Conservation (phyloP, 148 eudicot genomes). For the Rhododendron mucronatum region DNA sequence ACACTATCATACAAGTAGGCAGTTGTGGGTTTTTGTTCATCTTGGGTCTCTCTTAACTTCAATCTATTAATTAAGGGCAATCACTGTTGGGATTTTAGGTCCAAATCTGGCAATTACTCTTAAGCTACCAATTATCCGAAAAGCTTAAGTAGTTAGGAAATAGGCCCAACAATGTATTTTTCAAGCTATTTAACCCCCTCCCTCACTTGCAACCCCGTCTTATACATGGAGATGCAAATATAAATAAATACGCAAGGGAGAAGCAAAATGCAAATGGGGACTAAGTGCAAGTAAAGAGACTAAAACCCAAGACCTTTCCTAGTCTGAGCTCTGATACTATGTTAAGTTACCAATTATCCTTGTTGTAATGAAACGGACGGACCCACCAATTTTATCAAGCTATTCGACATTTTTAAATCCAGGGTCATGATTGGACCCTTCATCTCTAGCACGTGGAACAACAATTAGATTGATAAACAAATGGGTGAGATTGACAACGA, state of each 20-base stretch:
- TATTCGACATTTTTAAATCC: background rate
- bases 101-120: background rate
- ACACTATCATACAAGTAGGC: background rate
- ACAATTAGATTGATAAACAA: background rate
- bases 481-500: background rate
- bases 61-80: background rate
- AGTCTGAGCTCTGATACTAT: background rate
- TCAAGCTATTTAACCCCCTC: background rate
- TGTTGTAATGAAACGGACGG: background rate
- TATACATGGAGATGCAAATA: background rate
- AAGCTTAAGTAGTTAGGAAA: background rate
- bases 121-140: background rate
- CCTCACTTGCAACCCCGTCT: background rate
- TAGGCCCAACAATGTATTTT: background rate
- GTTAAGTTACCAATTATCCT: background rate
- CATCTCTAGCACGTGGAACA: background rate
- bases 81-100: background rate
- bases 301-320: background rate
- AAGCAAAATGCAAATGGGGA: background rate
- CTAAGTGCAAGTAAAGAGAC: background rate
- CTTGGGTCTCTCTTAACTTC: background rate
- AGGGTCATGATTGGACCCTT: background rate
- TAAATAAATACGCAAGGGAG: background rate
- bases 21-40: background rate
- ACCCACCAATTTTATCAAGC: background rate